These are phyloP conservation scores for Pseudozyma pruni DNA, from an alignment of 1,284 basidiomycete genomes.

Conservation along the genomic window DNA sequence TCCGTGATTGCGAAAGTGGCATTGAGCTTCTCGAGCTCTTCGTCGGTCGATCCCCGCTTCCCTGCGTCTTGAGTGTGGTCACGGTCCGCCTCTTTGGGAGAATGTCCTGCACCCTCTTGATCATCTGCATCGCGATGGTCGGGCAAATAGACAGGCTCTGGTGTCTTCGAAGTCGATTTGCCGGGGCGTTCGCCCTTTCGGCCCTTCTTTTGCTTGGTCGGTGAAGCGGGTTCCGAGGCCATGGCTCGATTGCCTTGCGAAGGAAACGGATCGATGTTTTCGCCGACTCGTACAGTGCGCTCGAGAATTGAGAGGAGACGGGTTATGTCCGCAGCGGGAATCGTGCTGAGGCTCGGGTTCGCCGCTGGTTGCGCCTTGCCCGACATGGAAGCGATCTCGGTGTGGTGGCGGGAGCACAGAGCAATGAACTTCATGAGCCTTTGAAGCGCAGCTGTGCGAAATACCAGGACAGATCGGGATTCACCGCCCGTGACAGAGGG, in stretches of 20 bases:
- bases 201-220: constrained; percentile 31
- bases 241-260: constrained; percentile 15
- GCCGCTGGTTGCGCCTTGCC: constrained; percentile 17
- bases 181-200: constrained; percentile 11
- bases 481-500: constrained; percentile 21
- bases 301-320: constrained; percentile 51
- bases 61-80: constrained; percentile 36
- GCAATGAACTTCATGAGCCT: constrained; percentile 44
- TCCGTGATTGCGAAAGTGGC: constrained; percentile 51
- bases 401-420: constrained; percentile 31
- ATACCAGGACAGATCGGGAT: constrained; percentile 23
- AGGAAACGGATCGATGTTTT: constrained; percentile 46
- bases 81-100: neutral
- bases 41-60: constrained; percentile 72
- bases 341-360: constrained; percentile 16
- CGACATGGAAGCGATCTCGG: constrained; percentile 20
- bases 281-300: constrained; percentile 37
- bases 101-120: neutral
- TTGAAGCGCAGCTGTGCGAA: constrained; percentile 38
- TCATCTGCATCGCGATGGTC: neutral
- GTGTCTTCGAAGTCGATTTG: constrained; percentile 32
- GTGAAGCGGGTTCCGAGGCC: constrained; percentile 19
- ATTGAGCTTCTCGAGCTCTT: constrained; percentile 70
- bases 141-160: constrained; percentile 19
- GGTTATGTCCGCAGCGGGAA: constrained; percentile 30